Evolutionary conservation across 257 asterid genomes (phyloP).

Genomic region (Solanum bulbocastanum): DNA sequence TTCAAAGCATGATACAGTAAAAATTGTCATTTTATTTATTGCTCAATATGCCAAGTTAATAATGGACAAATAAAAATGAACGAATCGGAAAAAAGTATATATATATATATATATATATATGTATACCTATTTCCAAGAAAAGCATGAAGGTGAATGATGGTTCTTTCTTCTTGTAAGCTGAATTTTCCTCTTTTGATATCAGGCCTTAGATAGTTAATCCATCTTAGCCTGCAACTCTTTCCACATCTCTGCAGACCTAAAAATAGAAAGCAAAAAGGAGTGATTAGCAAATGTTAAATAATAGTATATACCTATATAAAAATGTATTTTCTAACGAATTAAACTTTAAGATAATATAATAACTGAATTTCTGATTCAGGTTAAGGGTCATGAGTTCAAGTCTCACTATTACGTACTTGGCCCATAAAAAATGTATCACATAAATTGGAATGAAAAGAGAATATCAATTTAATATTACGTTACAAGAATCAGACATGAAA

Average conservation of each 20-base stretch:
- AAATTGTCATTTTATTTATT: too few species aligned
- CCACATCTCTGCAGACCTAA: constrained; percentile 18
- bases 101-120: neutral
- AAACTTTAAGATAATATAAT: neutral
- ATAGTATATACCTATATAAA: neutral
- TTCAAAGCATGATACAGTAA: too few species aligned
- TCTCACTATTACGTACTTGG: neutral
- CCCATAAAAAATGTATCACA: neutral
- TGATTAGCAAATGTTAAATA: neutral
- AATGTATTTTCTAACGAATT: neutral
- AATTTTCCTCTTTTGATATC: constrained; percentile 19
- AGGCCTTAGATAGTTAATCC: constrained; percentile 20
- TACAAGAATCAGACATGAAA: neutral
- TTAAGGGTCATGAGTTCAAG: neutral
- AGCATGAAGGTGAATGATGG: constrained; percentile 26
- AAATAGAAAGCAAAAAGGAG: neutral
- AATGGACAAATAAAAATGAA: too few species aligned
- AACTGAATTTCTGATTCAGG: neutral
- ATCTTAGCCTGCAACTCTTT: constrained; percentile 19
- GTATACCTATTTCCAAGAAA: constrained; percentile 25
- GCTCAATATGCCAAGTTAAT: too few species aligned
- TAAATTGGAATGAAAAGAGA: neutral
- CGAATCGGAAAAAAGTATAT: rapidly evolving
- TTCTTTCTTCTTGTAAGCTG: constrained; percentile 15
- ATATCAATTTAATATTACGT: neutral